Percentiles rank a stretch among this genome's conserved stretches.
Evolutionary conservation across 306 rosid genomes (phyloP).

Genomic region (Cucumis melo): DNA sequence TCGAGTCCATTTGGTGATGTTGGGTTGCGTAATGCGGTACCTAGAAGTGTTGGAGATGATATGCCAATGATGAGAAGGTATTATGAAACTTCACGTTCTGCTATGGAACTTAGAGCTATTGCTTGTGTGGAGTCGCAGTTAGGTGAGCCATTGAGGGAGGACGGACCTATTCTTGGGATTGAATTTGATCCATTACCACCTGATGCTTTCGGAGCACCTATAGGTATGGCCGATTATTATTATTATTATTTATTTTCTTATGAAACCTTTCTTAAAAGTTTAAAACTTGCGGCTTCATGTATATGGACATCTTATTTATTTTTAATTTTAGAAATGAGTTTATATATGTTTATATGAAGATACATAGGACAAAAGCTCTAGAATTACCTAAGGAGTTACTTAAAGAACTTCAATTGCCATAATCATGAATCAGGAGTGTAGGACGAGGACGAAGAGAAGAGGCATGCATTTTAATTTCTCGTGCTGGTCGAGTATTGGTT

Average conservation of each 20-base stretch:
- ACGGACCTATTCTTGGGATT: constrained; percentile 78
- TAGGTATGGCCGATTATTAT: constrained; percentile 33
- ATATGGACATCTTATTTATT: not conserved
- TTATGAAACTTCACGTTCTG: constrained; percentile 54
- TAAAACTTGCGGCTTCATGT: not conserved
- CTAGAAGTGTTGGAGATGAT: constrained; percentile 35
- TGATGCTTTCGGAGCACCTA: constrained; percentile 90
- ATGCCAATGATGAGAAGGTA: constrained; percentile 35
- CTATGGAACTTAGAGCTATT: constrained; percentile 75
- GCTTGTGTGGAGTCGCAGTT: constrained; percentile 89
- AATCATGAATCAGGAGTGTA: not conserved
- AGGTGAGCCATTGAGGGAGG: constrained; percentile 87
- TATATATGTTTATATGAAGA: not conserved
- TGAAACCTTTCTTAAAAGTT: not conserved
- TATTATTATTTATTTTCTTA: not conserved
- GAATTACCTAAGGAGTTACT: not conserved
- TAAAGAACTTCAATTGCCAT: not conserved
- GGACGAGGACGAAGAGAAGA: not conserved
- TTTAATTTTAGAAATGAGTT: not conserved
- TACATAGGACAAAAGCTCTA: not conserved
- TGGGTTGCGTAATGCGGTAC: constrained; percentile 40
- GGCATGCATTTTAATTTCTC: not conserved
- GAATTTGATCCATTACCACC: constrained; percentile 96
- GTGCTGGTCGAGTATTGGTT: not conserved
- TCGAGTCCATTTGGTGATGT: constrained; percentile 57